Percentiles rank a stretch among this genome's conserved stretches.
Conservation (phyloP, 2,329 filamentous ascomycete genomes). For the Colletotrichum sidae region DNA sequence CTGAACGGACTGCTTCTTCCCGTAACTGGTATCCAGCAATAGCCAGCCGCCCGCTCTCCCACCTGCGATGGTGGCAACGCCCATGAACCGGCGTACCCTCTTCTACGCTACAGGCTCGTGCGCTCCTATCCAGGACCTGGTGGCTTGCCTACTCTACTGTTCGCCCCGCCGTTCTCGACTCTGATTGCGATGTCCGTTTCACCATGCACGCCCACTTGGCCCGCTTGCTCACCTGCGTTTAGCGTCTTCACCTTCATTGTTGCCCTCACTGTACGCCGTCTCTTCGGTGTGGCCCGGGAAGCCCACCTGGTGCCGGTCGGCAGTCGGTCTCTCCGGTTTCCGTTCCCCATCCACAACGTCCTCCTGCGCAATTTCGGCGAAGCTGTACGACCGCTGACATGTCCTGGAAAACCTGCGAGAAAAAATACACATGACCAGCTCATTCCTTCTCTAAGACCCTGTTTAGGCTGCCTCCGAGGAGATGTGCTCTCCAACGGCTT, state of each 20-base stretch:
- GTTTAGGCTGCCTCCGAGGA: too few relatives aligned
- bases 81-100: conserved; percentile 15
- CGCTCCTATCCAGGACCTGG: conserved; percentile 23
- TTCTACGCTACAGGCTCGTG: conserved; percentile 26
- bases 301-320: too few relatives aligned
- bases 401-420: too few relatives aligned
- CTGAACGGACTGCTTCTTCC: conserved; percentile 9
- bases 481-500: too few relatives aligned
- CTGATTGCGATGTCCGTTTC: conserved; percentile 17
- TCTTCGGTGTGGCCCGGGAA: too few relatives aligned
- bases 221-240: conserved; percentile 3
- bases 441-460: too few relatives aligned
- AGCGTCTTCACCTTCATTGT: not conserved
- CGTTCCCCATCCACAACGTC: too few relatives aligned
- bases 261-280: too few relatives aligned
- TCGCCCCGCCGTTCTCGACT: conserved; percentile 10
- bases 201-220: conserved; percentile 18
- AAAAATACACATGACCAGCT: too few relatives aligned
- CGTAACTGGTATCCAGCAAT: conserved; percentile 5
- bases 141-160: conserved; percentile 26
- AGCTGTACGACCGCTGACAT: too few relatives aligned
- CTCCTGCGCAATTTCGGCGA: too few relatives aligned
- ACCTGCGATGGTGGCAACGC: not conserved
- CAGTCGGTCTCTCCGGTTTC: too few relatives aligned
- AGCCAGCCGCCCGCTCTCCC: conserved; percentile 14